Percentiles rank a stretch among this genome's conserved stretches.
Evolutionary conservation across 78 protist species (phyloP).

Genomic region (Dictyostelium brefeldianum): DNA sequence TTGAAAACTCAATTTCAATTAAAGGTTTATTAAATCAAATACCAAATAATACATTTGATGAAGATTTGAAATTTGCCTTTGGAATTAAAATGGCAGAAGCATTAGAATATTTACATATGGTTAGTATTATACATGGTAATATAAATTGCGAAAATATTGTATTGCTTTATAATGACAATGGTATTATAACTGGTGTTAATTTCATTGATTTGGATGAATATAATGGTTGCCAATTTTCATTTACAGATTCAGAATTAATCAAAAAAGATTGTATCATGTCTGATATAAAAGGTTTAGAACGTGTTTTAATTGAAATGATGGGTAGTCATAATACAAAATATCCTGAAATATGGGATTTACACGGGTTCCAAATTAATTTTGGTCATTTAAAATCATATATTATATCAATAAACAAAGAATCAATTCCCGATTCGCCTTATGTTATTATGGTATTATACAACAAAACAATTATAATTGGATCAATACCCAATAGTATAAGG

Average conservation of each 20-base stretch:
- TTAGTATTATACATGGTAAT: slow-evolving; percentile 92
- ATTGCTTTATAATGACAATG: slow-evolving; percentile 11
- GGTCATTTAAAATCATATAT: no score
- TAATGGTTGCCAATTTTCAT: not conserved
- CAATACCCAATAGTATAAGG: no score
- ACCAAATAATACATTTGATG: no score
- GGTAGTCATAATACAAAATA: slow-evolving; percentile 56
- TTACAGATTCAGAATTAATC: slow-evolving; percentile 85
- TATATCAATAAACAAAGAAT: no score
- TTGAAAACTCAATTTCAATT: no score
- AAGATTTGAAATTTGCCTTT: not conserved
- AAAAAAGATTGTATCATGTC: slow-evolving; percentile 50
- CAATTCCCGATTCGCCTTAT: no score
- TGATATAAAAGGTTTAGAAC: slow-evolving; percentile 85
- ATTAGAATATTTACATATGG: slow-evolving; percentile 83
- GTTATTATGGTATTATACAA: no score
- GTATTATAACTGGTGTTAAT: slow-evolving; percentile 29
- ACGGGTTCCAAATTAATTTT: not conserved
- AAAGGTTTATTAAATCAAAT: no score
- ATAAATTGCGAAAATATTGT: slow-evolving; percentile 91
- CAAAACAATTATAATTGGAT: no score
- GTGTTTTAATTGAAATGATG: slow-evolving; percentile 79
- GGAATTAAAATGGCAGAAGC: not conserved
- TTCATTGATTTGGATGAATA: slow-evolving; percentile 85
- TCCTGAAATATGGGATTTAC: not conserved